phyloP scores from a whole-genome alignment of 345 rosid species.

The Moricandia arvensis region DNA sequence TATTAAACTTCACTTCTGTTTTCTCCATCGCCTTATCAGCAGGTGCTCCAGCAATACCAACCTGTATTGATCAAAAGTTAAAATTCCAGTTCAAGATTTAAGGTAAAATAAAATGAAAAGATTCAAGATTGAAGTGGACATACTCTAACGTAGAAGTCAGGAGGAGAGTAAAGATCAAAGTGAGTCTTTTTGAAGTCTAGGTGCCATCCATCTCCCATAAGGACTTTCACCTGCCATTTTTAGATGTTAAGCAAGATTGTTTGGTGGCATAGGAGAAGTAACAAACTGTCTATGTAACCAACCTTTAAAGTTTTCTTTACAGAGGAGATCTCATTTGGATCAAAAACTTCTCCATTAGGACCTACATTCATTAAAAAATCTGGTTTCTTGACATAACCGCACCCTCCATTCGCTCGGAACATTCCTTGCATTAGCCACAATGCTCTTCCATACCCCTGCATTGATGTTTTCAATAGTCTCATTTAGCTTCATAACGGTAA shows the following conservation, averaged over 20 bases:
- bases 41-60: constrained; percentile 72
- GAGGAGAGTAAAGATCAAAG: constrained; percentile 84
- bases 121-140: constrained; percentile 12
- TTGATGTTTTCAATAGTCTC: background rate
- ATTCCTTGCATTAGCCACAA: constrained; percentile 93
- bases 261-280: background rate
- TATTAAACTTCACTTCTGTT: constrained; percentile 53
- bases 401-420: constrained; percentile 89
- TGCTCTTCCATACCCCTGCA: constrained; percentile 76
- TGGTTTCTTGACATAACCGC: constrained; percentile 91
- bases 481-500: background rate
- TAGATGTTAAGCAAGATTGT: constrained; percentile 12
- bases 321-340: constrained; percentile 46
- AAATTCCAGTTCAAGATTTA: background rate
- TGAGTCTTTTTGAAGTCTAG: constrained; percentile 72
- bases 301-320: constrained; percentile 72
- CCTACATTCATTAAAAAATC: constrained; percentile 52
- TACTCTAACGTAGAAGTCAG: constrained; percentile 85
- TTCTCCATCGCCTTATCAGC: constrained; percentile 64
- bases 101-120: background rate
- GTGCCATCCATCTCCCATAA: constrained; percentile 91
- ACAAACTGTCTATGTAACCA: background rate
- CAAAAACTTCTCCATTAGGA: constrained; percentile 45
- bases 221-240: constrained; percentile 61
- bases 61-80: constrained; percentile 38